These are phyloP conservation scores for Globisporangium emineosum DNA, from an alignment of 352 stramenopile genomes.

Conservation along the genomic window DNA sequence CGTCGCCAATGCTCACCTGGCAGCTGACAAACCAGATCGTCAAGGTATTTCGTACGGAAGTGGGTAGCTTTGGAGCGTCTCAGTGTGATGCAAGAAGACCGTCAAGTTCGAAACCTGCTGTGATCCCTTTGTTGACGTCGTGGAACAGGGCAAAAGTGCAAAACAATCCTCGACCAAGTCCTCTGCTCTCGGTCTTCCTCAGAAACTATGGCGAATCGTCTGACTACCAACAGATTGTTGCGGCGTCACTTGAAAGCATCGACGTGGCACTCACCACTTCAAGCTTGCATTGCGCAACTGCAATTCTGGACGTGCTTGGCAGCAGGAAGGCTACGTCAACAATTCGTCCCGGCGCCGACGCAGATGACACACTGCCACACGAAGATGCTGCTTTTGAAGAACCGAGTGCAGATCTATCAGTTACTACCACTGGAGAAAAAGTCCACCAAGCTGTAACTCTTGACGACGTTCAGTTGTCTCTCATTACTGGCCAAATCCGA, in stretches of 20 bases:
- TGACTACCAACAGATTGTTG: slow-evolving; percentile 26
- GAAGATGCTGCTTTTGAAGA: background rate
- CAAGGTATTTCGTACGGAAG: slow-evolving; percentile 34
- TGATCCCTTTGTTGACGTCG: slow-evolving; percentile 36
- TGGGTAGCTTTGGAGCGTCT: background rate
- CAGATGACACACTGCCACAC: background rate
- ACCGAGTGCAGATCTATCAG: background rate
- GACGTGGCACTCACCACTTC: slow-evolving; percentile 47
- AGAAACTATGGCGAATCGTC: slow-evolving; percentile 46
- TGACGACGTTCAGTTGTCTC: slow-evolving; percentile 34
- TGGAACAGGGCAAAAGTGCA: slow-evolving; percentile 20
- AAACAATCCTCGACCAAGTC: slow-evolving; percentile 20
- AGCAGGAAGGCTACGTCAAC: background rate
- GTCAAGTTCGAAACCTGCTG: background rate
- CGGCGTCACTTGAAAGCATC: slow-evolving; percentile 40
- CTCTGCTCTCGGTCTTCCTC: slow-evolving; percentile 39
- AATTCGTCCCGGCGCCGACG: background rate
- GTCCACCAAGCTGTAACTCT: slow-evolving; percentile 4
- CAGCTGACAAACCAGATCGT: slow-evolving; percentile 44
- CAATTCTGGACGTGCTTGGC: slow-evolving; percentile 13
- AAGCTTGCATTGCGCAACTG: slow-evolving; percentile 39
- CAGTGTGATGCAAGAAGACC: background rate
- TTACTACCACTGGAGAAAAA: background rate
- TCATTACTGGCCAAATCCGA: slow-evolving; percentile 47
- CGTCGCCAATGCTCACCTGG: slow-evolving; percentile 47